Percentiles rank a stretch among this genome's conserved stretches.
Conservation (phyloP, 164 flowering plant genomes). For the Stephania japonica region DNA sequence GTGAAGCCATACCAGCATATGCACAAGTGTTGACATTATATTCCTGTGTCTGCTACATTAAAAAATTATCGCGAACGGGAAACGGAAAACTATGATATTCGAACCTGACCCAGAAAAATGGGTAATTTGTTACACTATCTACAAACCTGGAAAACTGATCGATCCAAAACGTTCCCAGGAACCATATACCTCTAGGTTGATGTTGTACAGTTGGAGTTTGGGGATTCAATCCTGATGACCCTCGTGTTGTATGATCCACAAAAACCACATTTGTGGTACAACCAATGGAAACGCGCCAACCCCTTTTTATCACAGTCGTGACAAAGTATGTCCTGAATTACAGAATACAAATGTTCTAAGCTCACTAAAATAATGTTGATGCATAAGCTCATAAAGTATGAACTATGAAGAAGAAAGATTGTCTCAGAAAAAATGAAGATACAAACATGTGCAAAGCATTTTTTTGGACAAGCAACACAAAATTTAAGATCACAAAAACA, state of each 20-base stretch:
- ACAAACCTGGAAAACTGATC: conserved; percentile 13
- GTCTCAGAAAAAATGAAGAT: not conserved
- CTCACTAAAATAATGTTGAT: not conserved
- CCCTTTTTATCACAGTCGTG: conserved; percentile 83
- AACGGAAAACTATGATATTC: not conserved
- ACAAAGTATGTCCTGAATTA: conserved; percentile 74
- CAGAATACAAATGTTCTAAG: not conserved
- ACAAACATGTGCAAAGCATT: not conserved
- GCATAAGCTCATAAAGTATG: not conserved
- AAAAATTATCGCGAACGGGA: not conserved
- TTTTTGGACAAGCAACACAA: too few relatives aligned
- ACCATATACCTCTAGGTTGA: conserved; percentile 7
- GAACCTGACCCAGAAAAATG: conserved; percentile 1
- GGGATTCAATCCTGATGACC: conserved; percentile 48
- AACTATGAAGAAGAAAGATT: not conserved
- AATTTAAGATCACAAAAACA: not conserved
- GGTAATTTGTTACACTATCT: conserved; percentile 14
- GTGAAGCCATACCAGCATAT: not conserved
- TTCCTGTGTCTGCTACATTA: not conserved
- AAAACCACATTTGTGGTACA: conserved; percentile 72
- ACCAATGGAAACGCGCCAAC: conserved; percentile 77
- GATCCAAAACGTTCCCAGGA: not conserved
- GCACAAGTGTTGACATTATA: not conserved
- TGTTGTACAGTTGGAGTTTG: conserved; percentile 30
- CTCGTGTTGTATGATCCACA: conserved; percentile 87